phyloP scores from a whole-genome alignment of 2,329 filamentous ascomycete species.

The Pseudogymnoascus sp. region DNA sequence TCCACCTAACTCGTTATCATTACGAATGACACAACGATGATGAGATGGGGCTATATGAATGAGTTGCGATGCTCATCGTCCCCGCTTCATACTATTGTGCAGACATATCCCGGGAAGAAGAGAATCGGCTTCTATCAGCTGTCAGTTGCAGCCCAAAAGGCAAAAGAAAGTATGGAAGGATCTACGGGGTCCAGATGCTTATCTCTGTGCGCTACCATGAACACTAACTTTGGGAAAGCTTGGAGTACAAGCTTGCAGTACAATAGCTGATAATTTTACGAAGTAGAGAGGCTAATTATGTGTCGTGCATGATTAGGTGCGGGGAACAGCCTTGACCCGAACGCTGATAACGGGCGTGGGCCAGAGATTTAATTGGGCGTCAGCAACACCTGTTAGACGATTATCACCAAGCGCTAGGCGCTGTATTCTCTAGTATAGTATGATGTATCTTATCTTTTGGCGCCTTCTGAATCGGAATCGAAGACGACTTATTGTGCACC shows the following conservation, averaged over 20 bases:
- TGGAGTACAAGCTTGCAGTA: background rate
- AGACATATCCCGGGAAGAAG: background rate
- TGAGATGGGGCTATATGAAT: background rate
- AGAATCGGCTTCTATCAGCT: background rate
- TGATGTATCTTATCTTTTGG: background rate
- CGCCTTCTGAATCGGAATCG: background rate
- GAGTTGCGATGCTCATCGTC: background rate
- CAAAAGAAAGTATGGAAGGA: slow-evolving; percentile 2
- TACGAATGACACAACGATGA: background rate
- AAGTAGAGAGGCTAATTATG: slow-evolving; percentile 1
- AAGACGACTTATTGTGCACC: background rate
- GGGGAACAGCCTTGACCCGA: background rate
- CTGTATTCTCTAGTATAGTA: background rate
- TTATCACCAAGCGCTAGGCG: background rate
- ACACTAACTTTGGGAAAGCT: background rate
- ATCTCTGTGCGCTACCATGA: background rate
- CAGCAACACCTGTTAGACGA: background rate
- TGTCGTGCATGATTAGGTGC: slow-evolving; percentile 2
- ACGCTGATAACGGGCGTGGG: background rate
- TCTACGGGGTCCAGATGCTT: slow-evolving; percentile 8
- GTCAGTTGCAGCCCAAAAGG: background rate
- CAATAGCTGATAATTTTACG: slow-evolving; percentile 6
- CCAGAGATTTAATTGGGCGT: background rate
- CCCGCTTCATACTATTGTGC: background rate
- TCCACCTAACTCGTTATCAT: background rate